Base-by-base conservation (phyloP, 2,329 filamentous ascomycete genomes). In the Leptographium wingfieldii region DNA sequence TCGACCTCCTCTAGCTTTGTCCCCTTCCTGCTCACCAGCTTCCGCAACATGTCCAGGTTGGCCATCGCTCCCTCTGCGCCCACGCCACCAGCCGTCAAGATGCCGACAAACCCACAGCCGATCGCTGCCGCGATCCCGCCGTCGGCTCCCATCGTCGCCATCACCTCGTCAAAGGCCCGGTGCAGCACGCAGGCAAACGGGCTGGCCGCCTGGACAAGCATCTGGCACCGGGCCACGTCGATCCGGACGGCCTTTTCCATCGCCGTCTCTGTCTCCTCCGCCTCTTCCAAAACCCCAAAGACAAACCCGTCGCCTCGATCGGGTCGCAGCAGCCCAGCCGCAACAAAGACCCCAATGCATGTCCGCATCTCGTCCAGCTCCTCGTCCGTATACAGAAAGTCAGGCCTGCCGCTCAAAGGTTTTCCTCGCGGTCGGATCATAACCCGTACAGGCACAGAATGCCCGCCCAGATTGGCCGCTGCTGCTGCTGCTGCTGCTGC, bases 281-380 rank as follows among this genome's bases (percentile, higher is more conserved):
- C 56, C 43, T 1, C 46, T 9, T 9, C 57, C 14, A 83, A 63
- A 2, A 79, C 68, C 5, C 80, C 80, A 63, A 83, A 81, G 9
- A 84, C 80, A 64, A 84, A 83, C 1, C 79, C 79, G 63, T 83
- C 81, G 4, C 78, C 79, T 16, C 72, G 70, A 1, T 65, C 63
- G 0, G 68, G 63, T 31, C 72, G 65, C 58, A 83, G 66, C 3
- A 73, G 60, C 0, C 72, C 72, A 0, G 71, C 66, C 0, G 65
- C 64, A 55, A 71, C 73, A 66, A 81, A 74, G 0, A 54, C 62
- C 0, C 19, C 55, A 11, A 83, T 74, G 9, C 69, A 65, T 2
- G 63, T 59, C 49, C 65, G 64, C 80, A 84, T 83, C 5, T 61
- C 35, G 5, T 61, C 40, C 5, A 79, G 65, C 65, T 83, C 79